Evolutionary conservation across 352 stramenopile species (phyloP).

Genomic region (Pythium pyrilobum): DNA sequence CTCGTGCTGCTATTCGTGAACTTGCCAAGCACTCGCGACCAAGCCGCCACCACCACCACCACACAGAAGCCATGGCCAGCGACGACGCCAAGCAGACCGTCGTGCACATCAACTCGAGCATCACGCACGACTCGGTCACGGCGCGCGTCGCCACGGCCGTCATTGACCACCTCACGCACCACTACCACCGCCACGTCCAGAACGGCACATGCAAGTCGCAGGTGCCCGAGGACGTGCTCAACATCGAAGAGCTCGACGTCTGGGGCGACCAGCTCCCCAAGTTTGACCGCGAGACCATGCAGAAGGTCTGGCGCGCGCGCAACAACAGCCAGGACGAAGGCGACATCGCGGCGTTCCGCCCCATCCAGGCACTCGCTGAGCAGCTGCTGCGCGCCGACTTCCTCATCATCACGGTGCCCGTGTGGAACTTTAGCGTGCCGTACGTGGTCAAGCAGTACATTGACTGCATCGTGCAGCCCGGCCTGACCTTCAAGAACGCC

Average conservation of each 20-base stretch:
- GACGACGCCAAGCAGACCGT: constrained; percentile 50
- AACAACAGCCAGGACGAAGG: constrained; percentile 51
- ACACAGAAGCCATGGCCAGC: neutral
- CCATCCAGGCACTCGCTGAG: constrained; percentile 55
- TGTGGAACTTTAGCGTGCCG: constrained; percentile 77
- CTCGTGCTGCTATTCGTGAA: no score
- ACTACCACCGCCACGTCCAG: constrained; percentile 57
- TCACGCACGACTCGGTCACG: constrained; percentile 67
- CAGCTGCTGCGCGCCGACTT: constrained; percentile 70
- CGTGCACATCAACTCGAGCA: constrained; percentile 73
- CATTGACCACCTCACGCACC: constrained; percentile 62
- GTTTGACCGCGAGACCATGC: constrained; percentile 69
- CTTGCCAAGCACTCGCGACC: no score
- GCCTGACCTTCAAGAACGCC: constrained; percentile 63
- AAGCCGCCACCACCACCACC: constrained; percentile 1
- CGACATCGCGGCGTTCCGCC: constrained; percentile 51
- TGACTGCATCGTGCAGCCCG: constrained; percentile 70
- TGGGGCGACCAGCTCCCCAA: constrained; percentile 58
- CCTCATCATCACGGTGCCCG: constrained; percentile 63
- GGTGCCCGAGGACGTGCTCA: constrained; percentile 45
- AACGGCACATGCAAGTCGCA: constrained; percentile 19
- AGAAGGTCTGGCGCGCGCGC: constrained; percentile 59
- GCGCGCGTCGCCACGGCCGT: constrained; percentile 60
- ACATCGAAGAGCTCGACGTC: constrained; percentile 63
- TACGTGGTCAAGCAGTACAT: constrained; percentile 85